Evolutionary conservation across 495 filamentous ascomycete genomes (phyloP).

Genomic region (Penicillium lagena): DNA sequence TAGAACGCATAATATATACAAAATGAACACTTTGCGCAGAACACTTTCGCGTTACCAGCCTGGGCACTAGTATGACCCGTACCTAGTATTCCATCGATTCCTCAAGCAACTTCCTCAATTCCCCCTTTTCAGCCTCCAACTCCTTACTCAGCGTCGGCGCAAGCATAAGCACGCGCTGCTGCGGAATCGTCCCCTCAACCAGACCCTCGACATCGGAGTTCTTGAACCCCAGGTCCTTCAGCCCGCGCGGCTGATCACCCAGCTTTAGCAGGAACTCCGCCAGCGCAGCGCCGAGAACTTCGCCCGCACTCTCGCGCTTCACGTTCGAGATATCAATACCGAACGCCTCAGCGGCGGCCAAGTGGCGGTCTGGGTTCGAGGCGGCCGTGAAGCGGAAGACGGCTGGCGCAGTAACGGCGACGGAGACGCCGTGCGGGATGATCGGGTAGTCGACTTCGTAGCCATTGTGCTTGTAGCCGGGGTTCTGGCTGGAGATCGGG

Average conservation of each 20-base stretch:
- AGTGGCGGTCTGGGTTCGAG: conserved; percentile 84
- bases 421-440: conserved; percentile 92
- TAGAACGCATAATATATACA: too few relatives aligned
- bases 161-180: conserved; percentile 82
- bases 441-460: conserved; percentile 70
- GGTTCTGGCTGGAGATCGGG: conserved; percentile 90
- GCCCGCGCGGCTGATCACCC: conserved; percentile 83
- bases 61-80: too few relatives aligned
- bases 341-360: conserved; percentile 83
- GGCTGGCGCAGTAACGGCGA: conserved; percentile 88
- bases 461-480: conserved; percentile 77
- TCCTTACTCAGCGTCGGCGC: conserved; percentile 74
- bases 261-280: conserved; percentile 70
- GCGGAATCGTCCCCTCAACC: conserved; percentile 91
- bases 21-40: too few relatives aligned
- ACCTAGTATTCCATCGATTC: conserved; percentile 56
- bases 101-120: conserved; percentile 57
- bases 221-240: conserved; percentile 78
- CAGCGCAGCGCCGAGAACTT: conserved; percentile 77
- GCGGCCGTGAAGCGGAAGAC: conserved; percentile 91
- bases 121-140: conserved; percentile 56
- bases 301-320: conserved; percentile 79
- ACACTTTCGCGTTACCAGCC: too few relatives aligned
- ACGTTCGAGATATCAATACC: conserved; percentile 83
- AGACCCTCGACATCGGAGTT: conserved; percentile 65